phyloP scores from a whole-genome alignment of 129 eudicot genomes.

The Tagetes erecta region DNA sequence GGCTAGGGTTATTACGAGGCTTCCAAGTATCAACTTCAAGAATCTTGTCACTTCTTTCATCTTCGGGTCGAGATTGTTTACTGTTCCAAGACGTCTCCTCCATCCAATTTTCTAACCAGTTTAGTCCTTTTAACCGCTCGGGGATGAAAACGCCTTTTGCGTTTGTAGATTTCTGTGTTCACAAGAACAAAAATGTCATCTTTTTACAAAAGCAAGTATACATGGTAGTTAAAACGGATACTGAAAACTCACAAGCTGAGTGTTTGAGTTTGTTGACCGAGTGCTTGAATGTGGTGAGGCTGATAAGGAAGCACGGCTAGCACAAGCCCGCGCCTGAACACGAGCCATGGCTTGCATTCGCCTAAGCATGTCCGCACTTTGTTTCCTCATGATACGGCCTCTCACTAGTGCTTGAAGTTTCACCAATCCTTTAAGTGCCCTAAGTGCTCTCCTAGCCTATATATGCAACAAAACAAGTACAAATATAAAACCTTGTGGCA shows the following conservation, averaged over 20 bases:
- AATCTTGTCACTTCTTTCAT: slow-evolving; percentile 72
- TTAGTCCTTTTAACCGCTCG: slow-evolving; percentile 34
- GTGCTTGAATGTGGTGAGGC: slow-evolving; percentile 54
- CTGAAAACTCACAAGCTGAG: slow-evolving; percentile 44
- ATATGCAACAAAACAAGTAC: slow-evolving; percentile 13
- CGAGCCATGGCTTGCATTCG: slow-evolving; percentile 99
- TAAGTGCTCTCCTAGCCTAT: slow-evolving; percentile 87
- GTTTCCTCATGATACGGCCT: slow-evolving; percentile 90
- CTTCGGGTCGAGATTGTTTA: slow-evolving; percentile 47
- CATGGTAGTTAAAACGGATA: background rate
- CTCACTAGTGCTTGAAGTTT: slow-evolving; percentile 92
- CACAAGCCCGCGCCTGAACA: slow-evolving; percentile 89
- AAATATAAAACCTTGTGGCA: background rate
- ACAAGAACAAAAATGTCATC: background rate
- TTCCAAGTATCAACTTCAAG: slow-evolving; percentile 95
- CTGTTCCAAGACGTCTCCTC: slow-evolving; percentile 59
- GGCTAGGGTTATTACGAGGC: slow-evolving; percentile 50
- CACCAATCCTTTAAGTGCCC: slow-evolving; percentile 84
- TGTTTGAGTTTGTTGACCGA: slow-evolving; percentile 44
- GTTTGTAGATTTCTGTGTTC: slow-evolving; percentile 50
- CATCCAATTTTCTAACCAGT: slow-evolving; percentile 78
- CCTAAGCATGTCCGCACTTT: slow-evolving; percentile 86
- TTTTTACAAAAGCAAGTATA: background rate
- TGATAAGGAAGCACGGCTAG: slow-evolving; percentile 52
- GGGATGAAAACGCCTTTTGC: slow-evolving; percentile 26